Base-by-base conservation (phyloP, 805 yeast genomes). In the Teunomyces aglyptinius region DNA sequence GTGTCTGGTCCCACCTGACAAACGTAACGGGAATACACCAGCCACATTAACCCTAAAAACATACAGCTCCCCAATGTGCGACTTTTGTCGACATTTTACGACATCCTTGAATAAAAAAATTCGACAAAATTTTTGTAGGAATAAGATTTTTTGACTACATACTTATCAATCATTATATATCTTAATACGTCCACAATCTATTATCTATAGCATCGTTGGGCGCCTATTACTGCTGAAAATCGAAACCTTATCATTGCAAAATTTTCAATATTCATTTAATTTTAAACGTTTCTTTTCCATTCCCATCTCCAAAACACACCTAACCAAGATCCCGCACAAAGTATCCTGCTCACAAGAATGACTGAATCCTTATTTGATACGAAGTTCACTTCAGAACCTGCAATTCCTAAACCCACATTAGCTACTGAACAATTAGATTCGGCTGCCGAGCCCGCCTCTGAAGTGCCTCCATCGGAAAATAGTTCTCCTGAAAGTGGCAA, bases 331-430 rank as follows among this genome's bases (percentile, higher is more conserved):
- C 39, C 18, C 24, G 34, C 32, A 44, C 26, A 24, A 24, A 24
- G 11, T 18, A 18, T 27, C 19, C 18, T 16, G 11, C 16, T 15
- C 20, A 24, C 19, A 34, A 29, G 8, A 33, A 64, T 63, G 68
- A 63, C 67, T 32, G 68, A 65, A 54, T 63, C 68, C 18, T 55
- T 63, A 45, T 67, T 67, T 44, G 71, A 67, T 47, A 67, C 68
- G 27, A 63, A 61, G 39, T 65, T 63, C 49, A 55, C 61, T 27
- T 43, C 60, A 13, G 58, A 54, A 13, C 45, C 44, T 8, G 32
- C 44, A 15, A 42, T 20, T 16, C 15, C 33, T 18, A 29, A 27
- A 13, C 27, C 39, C 27, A 36, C 39, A n/a, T n/a, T 36, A 26
- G 28, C 28, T n/a, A 22, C 39, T 4, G 39, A 36, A 7, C 39